Conservation (phyloP, 2,329 filamentous ascomycete genomes). For the Penicillium sp. region DNA sequence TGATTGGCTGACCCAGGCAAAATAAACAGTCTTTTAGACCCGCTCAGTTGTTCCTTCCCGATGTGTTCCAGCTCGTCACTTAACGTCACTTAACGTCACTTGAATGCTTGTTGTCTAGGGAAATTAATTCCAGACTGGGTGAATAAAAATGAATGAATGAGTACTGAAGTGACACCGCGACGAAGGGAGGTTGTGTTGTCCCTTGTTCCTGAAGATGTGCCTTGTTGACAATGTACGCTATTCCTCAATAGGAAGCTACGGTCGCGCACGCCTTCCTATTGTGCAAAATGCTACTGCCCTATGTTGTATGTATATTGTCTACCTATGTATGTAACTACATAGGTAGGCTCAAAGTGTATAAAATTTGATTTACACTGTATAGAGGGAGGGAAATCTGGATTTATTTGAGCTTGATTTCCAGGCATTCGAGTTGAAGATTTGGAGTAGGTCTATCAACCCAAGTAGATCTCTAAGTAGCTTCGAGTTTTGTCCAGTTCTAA, state of each 20-base stretch:
- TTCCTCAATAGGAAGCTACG: slow-evolving; percentile 1
- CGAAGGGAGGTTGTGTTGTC: neutral
- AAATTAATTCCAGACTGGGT: neutral
- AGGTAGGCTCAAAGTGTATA: neutral
- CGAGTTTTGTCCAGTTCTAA: neutral
- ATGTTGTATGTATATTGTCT: too few relatives aligned
- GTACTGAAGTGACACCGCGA: neutral
- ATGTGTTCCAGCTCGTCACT: neutral
- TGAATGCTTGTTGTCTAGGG: neutral
- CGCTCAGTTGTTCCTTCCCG: slow-evolving; percentile 6
- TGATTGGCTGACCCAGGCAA: slow-evolving; percentile 24
- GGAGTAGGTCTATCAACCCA: neutral
- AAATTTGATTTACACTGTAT: neutral
- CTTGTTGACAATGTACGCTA: slow-evolving; percentile 8
- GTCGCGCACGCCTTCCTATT: neutral
- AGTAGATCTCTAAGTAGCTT: neutral
- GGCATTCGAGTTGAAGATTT: neutral
- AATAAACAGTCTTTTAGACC: slow-evolving; percentile 23
- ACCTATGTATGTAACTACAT: neutral
- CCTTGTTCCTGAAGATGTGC: slow-evolving; percentile 5
- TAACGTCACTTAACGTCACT: neutral
- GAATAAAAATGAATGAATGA: neutral
- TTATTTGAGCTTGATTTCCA: neutral
- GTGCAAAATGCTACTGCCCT: neutral
- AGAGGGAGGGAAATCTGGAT: neutral